Base-by-base conservation (phyloP, 106 monocot genomes). In the Allium cepa region DNA sequence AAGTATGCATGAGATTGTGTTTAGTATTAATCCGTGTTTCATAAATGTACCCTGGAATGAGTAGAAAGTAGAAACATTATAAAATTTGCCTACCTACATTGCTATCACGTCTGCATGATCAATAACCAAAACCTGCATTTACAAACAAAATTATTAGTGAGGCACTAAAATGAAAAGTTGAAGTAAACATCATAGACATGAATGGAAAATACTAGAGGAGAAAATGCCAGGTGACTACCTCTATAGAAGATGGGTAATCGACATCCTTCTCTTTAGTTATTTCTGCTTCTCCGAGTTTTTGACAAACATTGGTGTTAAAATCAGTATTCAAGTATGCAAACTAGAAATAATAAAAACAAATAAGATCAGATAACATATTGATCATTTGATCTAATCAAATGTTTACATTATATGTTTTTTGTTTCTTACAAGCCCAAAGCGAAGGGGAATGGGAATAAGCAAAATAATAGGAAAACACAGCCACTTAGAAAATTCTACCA, bases 231-330 rank as follows among this genome's bases (percentile, higher is more conserved):
- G 11, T 17, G 62, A 36, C 11, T 60, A 97, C 97, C 87, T 99
- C 99, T 71, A 99, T 99, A 45, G 99, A 99, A 0, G 99, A 99
- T 56, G 93, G 70, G 78, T 90, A 99, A 73, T 99, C 99, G 52
- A 99, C 83, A 80, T 99, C 90, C 71, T 90, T 99, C 59, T 80
- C 93, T 71, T 93, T 93, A 2, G 85, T 90, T 72, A 50, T 52
- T 70, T 88, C 76, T 27, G 63, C 68, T 66, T 93, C 93, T 10
- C 75, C 90, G 79, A 99, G 93, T 85, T 90, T 93, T 90, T 97
- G 75, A 69, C 12, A 68, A 69, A 27, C 75, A 69, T 18, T 26
- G 60, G 36, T 57, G 69, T 53, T 17, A 53, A 59, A 47, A 48
- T 58, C 14, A 45, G 7, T 17, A 17, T 8, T 17, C 47, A 63